Percentiles rank a stretch among this genome's conserved stretches.
Conservation (phyloP, 441 rosid species). For the Mallotus japonicus region DNA sequence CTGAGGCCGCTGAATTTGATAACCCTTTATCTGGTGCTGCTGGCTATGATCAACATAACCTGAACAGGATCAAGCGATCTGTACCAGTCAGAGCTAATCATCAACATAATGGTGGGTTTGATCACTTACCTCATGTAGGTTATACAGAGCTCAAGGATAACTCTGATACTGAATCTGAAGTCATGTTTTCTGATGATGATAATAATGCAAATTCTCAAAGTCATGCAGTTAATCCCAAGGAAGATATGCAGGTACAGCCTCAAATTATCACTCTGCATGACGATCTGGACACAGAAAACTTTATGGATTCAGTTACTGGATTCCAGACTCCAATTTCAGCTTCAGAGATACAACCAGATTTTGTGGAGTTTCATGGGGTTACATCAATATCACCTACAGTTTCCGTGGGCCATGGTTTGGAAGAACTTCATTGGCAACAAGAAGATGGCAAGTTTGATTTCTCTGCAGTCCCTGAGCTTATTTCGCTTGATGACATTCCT, state of each 20-base stretch:
- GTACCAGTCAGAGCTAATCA: conserved; percentile 23
- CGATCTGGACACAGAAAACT: conserved; percentile 40
- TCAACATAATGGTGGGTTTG: conserved; percentile 25
- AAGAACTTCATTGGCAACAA: conserved; percentile 43
- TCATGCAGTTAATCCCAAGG: conserved; percentile 23
- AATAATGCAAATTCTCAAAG: conserved; percentile 21
- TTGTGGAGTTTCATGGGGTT: conserved; percentile 22
- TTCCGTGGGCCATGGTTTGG: conserved; percentile 31
- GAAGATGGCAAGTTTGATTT: conserved; percentile 24
- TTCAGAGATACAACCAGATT: conserved; percentile 31
- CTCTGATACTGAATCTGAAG: conserved; percentile 64
- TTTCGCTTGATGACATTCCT: conserved; percentile 34
- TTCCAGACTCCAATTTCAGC: conserved; percentile 31
- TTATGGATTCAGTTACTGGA: conserved; percentile 41
- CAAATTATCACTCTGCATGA: conserved; percentile 29
- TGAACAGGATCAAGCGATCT: conserved; percentile 25
- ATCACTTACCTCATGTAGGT: conserved; percentile 54
- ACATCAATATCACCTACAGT: conserved; percentile 15
- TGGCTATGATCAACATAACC: conserved; percentile 25
- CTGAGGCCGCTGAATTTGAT: conserved; percentile 31
- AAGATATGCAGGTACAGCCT: conserved; percentile 40
- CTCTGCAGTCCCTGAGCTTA: conserved; percentile 33
- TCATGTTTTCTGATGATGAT: conserved; percentile 35
- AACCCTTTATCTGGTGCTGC: conserved; percentile 19
- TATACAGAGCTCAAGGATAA: conserved; percentile 62